Percentiles rank a stretch among this genome's conserved stretches.
Conservation (phyloP, 2,329 filamentous ascomycete species). For the Elsinoe perseae region DNA sequence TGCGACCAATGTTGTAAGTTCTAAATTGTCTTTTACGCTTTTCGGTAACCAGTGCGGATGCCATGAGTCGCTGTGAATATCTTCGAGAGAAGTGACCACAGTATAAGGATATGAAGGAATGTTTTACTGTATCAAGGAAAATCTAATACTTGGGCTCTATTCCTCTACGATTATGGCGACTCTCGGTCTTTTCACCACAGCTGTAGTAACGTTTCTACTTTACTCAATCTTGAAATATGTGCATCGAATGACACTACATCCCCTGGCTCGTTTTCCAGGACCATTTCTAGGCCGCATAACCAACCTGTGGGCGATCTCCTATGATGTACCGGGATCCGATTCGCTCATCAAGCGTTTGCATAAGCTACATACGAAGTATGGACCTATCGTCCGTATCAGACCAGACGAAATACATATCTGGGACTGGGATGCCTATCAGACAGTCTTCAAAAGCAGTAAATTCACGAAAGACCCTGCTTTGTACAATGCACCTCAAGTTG, state of each 20-base stretch:
- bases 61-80: not conserved
- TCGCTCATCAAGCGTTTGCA: not conserved
- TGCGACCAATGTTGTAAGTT: no score
- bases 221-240: not conserved
- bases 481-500: not conserved
- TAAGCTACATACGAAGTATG: not conserved
- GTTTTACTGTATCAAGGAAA: no score
- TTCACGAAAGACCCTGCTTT: not conserved
- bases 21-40: not conserved
- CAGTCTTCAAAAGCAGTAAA: not conserved
- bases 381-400: not conserved
- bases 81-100: not conserved
- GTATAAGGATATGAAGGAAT: no score
- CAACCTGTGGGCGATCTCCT: not conserved
- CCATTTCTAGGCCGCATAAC: slow-evolving; percentile 15
- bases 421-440: not conserved
- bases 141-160: no score
- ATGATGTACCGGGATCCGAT: not conserved
- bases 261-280: slow-evolving; percentile 17
- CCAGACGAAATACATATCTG: not conserved
- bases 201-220: not conserved
- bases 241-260: slow-evolving; percentile 15
- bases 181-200: not conserved
- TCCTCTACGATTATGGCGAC: not conserved
- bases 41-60: not conserved